Evolutionary conservation across 768 basidiomycete genomes (phyloP).

Genomic region (Chlorophyllum brunneum): DNA sequence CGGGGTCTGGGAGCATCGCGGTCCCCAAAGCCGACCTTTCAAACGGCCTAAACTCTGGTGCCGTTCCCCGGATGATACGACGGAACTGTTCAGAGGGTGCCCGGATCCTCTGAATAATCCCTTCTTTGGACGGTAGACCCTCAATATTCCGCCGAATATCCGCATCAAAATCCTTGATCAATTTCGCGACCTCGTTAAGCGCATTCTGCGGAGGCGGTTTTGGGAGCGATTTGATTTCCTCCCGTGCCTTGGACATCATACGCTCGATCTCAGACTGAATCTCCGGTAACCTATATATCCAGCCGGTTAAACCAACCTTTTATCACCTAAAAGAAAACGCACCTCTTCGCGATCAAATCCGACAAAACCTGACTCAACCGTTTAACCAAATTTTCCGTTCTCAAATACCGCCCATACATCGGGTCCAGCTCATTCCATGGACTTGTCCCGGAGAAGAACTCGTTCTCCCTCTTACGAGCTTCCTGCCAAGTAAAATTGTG

Average conservation of each 20-base stretch:
- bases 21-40: constrained; percentile 13
- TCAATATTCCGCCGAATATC: constrained; percentile 44
- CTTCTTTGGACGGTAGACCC: constrained; percentile 48
- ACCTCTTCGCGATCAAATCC: constrained; percentile 61
- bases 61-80: constrained; percentile 42
- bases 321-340: constrained; percentile 8
- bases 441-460: constrained; percentile 47
- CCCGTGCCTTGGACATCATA: constrained; percentile 36
- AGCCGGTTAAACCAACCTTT: not conserved
- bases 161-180: constrained; percentile 43
- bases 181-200: constrained; percentile 47
- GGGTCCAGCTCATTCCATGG: constrained; percentile 56
- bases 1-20: constrained; percentile 14
- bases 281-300: constrained; percentile 49
- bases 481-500: constrained; percentile 53
- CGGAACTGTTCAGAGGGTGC: constrained; percentile 46
- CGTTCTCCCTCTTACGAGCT: constrained; percentile 53
- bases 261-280: constrained; percentile 56
- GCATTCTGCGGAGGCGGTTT: constrained; percentile 53
- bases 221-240: constrained; percentile 32
- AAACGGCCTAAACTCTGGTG: constrained; percentile 58
- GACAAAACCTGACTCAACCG: constrained; percentile 59
- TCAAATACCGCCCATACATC: constrained; percentile 46
- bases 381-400: constrained; percentile 50
- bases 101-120: constrained; percentile 54